phyloP scores from a whole-genome alignment of 2,329 filamentous ascomycete genomes.

The Pseudodiploospora longispora region DNA sequence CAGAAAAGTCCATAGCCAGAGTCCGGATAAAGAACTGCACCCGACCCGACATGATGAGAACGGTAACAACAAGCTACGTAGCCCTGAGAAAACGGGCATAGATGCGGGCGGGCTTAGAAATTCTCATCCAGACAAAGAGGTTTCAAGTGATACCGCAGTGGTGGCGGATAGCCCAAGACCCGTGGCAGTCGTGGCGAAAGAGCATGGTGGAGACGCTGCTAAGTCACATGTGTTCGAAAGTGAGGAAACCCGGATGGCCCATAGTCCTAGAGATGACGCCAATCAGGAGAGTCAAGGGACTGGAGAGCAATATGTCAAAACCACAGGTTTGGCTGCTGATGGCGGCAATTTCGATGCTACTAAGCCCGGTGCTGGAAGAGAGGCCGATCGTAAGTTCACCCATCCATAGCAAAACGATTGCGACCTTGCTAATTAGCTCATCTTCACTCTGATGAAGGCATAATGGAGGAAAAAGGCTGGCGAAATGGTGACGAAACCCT shows the following conservation, averaged over 20 bases:
- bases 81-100: too few species aligned
- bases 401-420: not conserved
- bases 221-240: not conserved
- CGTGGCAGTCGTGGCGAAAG: conserved; percentile 27
- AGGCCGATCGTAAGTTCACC: conserved; percentile 53
- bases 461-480: conserved; percentile 26
- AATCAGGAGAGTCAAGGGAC: conserved; percentile 33
- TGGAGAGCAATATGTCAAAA: conserved; percentile 50
- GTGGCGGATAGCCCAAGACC: conserved; percentile 13
- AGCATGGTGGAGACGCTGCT: conserved; percentile 26
- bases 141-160: too few species aligned
- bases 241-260: not conserved
- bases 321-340: conserved; percentile 51
- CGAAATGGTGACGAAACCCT: conserved; percentile 11
- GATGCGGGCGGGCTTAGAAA: too few species aligned
- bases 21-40: too few species aligned
- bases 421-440: not conserved
- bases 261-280: conserved; percentile 10
- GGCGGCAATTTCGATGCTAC: conserved; percentile 60
- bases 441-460: conserved; percentile 13
- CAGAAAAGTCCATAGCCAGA: too few species aligned
- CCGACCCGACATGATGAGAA: too few species aligned
- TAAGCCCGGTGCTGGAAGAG: conserved; percentile 54
- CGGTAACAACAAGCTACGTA: too few species aligned
- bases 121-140: too few species aligned